Conservation (phyloP, 2,329 filamentous ascomycete species). For the Rhynchosporium graminicola region DNA sequence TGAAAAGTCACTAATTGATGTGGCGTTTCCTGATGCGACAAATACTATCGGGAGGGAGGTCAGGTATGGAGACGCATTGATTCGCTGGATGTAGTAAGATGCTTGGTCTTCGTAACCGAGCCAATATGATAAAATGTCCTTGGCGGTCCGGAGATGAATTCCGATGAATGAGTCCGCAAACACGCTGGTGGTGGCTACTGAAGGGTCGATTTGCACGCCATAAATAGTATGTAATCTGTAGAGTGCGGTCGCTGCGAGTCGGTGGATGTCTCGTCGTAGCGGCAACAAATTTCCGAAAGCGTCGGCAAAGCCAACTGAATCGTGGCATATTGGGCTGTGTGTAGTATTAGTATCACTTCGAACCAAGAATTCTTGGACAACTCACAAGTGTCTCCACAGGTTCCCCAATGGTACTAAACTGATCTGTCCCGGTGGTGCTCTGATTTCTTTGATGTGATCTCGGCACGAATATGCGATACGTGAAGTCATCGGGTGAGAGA, state of each 20-base stretch:
- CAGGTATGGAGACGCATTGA: neutral
- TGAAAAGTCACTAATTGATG: constrained; percentile 43
- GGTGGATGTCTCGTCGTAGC: constrained; percentile 13
- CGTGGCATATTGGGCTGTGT: constrained; percentile 16
- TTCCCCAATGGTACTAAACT: constrained; percentile 12
- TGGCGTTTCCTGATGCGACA: constrained; percentile 45
- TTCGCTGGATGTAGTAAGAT: constrained; percentile 13
- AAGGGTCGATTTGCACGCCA: constrained; percentile 16
- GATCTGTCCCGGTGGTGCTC: constrained; percentile 18
- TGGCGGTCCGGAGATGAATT: constrained; percentile 21
- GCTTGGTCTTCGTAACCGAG: constrained; percentile 15
- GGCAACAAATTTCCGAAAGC: constrained; percentile 16
- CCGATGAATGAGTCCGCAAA: constrained; percentile 18
- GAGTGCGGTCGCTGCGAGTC: constrained; percentile 18
- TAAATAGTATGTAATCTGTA: constrained; percentile 12
- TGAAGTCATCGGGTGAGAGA: constrained; percentile 11
- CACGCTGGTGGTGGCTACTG: neutral
- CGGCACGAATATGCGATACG: constrained; percentile 5
- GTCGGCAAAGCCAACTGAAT: constrained; percentile 16
- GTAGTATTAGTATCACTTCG: constrained; percentile 2
- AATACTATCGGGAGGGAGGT: constrained; percentile 40
- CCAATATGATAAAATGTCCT: constrained; percentile 16
- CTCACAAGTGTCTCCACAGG: constrained; percentile 13
- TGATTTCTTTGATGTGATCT: constrained; percentile 7
- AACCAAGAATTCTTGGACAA: constrained; percentile 7